These are phyloP conservation scores for Ceratobasidium sp. DNA, from an alignment of 1,284 basidiomycete genomes.

Conservation along the genomic window DNA sequence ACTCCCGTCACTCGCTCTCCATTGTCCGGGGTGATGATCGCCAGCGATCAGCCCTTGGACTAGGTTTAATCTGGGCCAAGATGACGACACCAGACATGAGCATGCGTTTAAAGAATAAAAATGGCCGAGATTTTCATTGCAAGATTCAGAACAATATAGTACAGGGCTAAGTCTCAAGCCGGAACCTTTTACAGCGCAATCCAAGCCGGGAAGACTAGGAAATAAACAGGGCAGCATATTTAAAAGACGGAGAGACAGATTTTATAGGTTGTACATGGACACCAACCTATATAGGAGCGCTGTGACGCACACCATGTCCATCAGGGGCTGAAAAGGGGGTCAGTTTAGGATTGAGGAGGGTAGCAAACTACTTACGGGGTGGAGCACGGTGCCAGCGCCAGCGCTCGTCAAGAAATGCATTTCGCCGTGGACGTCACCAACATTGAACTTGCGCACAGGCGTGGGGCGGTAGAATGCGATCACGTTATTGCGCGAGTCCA, in stretches of 20 bases:
- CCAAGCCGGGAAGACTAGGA: conserved; percentile 26
- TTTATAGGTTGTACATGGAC: conserved; percentile 45
- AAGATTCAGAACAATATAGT: conserved; percentile 39
- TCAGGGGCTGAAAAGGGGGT: conserved; percentile 66
- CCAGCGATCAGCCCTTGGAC: conserved; percentile 18
- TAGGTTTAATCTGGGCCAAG: conserved; percentile 25
- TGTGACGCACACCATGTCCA: conserved; percentile 85
- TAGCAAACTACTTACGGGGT: conserved; percentile 53
- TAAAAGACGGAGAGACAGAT: conserved; percentile 2
- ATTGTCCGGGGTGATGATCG: conserved; percentile 43
- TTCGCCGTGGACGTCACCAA: conserved; percentile 85
- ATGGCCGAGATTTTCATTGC: conserved; percentile 32
- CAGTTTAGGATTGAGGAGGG: conserved; percentile 29
- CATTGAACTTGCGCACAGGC: conserved; percentile 78
- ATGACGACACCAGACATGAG: conserved; percentile 34
- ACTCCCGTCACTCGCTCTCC: conserved; percentile 40
- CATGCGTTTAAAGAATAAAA: conserved; percentile 19
- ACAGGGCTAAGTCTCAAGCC: conserved; percentile 38
- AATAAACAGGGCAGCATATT: conserved; percentile 28
- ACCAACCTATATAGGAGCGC: conserved; percentile 77
- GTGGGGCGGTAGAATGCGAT: conserved; percentile 83
- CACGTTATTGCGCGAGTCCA: conserved; percentile 73
- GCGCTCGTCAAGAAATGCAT: conserved; percentile 81
- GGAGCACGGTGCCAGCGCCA: conserved; percentile 82
- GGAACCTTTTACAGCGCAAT: conserved; percentile 45